Conservation (phyloP, 371 early-diverging fungal genomes). For the Circinella minor region DNA sequence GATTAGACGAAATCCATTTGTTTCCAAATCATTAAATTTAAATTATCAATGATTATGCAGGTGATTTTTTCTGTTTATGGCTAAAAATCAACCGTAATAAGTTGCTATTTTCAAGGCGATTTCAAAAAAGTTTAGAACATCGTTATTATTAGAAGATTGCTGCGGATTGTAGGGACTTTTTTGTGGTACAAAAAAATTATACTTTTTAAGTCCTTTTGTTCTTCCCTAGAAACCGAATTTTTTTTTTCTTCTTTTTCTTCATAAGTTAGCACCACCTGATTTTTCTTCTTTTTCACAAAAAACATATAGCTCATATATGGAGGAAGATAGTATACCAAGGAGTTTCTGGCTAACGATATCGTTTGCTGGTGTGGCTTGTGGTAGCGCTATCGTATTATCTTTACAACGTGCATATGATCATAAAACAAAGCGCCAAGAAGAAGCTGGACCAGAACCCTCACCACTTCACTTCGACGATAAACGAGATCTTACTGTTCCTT, state of each 20-base stretch:
- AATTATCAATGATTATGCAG: too few relatives aligned
- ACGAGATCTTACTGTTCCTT: constrained; percentile 29
- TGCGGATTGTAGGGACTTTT: too few relatives aligned
- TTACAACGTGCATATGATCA: constrained; percentile 21
- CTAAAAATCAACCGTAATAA: too few relatives aligned
- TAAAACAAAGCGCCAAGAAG: constrained; percentile 10
- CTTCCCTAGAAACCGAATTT: background rate
- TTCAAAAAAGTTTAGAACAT: too few relatives aligned
- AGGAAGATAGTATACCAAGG: constrained; percentile 4
- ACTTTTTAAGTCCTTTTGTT: too few relatives aligned
- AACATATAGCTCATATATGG: background rate
- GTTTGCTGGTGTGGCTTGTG: constrained; percentile 6
- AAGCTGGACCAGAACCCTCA: constrained; percentile 11
- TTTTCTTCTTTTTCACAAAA: background rate
- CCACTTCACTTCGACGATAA: constrained; percentile 14
- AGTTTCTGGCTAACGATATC: constrained; percentile 20
- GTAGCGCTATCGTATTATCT: constrained; percentile 23
- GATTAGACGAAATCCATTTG: too few relatives aligned
- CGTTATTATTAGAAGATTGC: too few relatives aligned
- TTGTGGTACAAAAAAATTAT: too few relatives aligned
- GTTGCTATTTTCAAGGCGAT: too few relatives aligned
- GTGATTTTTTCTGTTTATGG: too few relatives aligned
- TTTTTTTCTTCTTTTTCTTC: constrained; percentile 1
- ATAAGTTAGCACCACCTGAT: background rate
- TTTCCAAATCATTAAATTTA: too few relatives aligned